A percentile compares a stretch with the other conserved stretches of the same genome.
These are phyloP conservation scores for Bruguiera gymnorhiza DNA, from an alignment of 345 rosid genomes.

Conservation along the genomic window DNA sequence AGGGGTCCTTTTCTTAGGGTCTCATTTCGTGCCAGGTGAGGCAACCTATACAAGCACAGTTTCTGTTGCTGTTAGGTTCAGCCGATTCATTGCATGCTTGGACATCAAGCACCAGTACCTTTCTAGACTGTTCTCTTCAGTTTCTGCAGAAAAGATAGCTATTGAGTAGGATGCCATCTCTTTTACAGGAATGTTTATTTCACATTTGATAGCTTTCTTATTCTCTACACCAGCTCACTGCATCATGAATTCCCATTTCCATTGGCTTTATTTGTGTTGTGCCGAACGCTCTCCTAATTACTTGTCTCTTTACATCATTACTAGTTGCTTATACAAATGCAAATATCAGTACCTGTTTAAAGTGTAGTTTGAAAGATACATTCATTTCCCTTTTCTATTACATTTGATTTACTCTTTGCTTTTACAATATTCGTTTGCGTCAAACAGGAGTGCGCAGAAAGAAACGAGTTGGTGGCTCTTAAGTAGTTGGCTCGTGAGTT, in stretches of 20 bases:
- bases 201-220: too few species aligned
- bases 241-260: too few species aligned
- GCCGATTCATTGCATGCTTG: not conserved
- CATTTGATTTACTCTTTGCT: not conserved
- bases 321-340: too few species aligned
- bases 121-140: too few species aligned
- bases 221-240: too few species aligned
- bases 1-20: not conserved
- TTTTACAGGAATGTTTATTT: too few species aligned
- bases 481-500: conserved; percentile 5
- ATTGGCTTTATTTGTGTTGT: too few species aligned
- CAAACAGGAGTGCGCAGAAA: conserved; percentile 30
- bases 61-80: not conserved
- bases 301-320: too few species aligned
- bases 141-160: too few species aligned
- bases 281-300: too few species aligned
- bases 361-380: not conserved
- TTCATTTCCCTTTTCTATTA: conserved; percentile 1
- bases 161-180: too few species aligned
- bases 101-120: too few species aligned
- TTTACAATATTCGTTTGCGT: not conserved
- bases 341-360: not conserved
- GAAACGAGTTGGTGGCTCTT: conserved; percentile 16
- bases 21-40: conserved; percentile 2
- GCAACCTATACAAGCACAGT: not conserved